Conservation (phyloP, 345 rosid genomes). For the Citrus trifoliata region DNA sequence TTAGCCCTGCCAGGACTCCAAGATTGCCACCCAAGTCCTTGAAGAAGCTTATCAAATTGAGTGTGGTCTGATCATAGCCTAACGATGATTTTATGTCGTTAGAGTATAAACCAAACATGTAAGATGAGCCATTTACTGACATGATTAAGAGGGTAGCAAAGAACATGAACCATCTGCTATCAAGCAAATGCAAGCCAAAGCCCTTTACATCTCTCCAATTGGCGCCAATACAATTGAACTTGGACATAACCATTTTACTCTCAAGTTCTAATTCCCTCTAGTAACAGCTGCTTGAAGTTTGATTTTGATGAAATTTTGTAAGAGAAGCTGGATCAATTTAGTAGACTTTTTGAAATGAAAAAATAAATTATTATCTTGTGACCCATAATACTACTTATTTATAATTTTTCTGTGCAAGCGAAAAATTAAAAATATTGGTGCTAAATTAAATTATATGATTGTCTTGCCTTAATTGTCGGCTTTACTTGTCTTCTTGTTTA, state of each 20-base stretch:
- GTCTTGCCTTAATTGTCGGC: neutral
- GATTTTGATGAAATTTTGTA: neutral
- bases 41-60: constrained; percentile 46
- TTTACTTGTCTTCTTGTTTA: neutral
- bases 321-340: neutral
- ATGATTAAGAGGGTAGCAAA: constrained; percentile 39
- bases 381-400: too few species aligned
- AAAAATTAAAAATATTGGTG: neutral
- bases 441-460: neutral
- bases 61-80: constrained; percentile 51
- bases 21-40: constrained; percentile 60
- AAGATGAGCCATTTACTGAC: constrained; percentile 52
- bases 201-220: constrained; percentile 25
- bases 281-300: too few species aligned
- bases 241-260: constrained; percentile 10
- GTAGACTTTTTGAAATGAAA: too few species aligned
- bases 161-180: constrained; percentile 57
- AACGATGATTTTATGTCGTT: constrained; percentile 35
- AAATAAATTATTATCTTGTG: too few species aligned
- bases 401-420: too few species aligned
- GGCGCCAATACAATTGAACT: constrained; percentile 7
- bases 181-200: constrained; percentile 30
- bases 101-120: constrained; percentile 51
- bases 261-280: too few species aligned
- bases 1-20: constrained; percentile 45